These are phyloP conservation scores for Stereum hirsutum DNA, from an alignment of 1,284 basidiomycete genomes.

Conservation along the genomic window DNA sequence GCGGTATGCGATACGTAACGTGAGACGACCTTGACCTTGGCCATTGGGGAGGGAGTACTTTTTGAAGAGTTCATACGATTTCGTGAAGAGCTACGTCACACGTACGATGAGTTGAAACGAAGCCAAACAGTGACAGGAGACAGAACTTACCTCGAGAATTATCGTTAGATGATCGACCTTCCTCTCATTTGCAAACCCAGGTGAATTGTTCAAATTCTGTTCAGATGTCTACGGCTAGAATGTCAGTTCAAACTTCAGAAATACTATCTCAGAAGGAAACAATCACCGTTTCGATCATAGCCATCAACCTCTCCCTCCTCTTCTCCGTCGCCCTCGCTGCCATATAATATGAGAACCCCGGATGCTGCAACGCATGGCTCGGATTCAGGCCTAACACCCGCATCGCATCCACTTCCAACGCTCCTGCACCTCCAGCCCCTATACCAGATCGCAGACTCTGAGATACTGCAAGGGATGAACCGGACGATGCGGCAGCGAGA, in stretches of 20 bases:
- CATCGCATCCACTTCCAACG: constrained; percentile 40
- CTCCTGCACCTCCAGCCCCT: constrained; percentile 11
- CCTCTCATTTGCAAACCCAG: constrained; percentile 76
- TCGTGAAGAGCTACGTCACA: constrained; percentile 66
- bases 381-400: constrained; percentile 59
- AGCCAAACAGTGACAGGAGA: not conserved
- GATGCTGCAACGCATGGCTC: constrained; percentile 71
- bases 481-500: too few species aligned
- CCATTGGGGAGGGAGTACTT: constrained; percentile 39
- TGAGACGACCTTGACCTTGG: constrained; percentile 59
- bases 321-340: constrained; percentile 78
- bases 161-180: constrained; percentile 82
- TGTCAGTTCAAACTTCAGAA: not conserved
- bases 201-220: constrained; percentile 26
- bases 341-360: constrained; percentile 87
- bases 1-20: constrained; percentile 76
- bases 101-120: not conserved
- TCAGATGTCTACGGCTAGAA: constrained; percentile 9
- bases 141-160: constrained; percentile 60
- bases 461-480: constrained; percentile 18
- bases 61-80: constrained; percentile 87
- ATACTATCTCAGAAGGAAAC: not conserved
- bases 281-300: constrained; percentile 43
- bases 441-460: too few species aligned
- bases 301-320: constrained; percentile 58